A percentile compares a stretch with the other conserved stretches of the same genome.
Conservation (phyloP, 192 early-diverging fungal genomes). For the Mortierella alpina region DNA sequence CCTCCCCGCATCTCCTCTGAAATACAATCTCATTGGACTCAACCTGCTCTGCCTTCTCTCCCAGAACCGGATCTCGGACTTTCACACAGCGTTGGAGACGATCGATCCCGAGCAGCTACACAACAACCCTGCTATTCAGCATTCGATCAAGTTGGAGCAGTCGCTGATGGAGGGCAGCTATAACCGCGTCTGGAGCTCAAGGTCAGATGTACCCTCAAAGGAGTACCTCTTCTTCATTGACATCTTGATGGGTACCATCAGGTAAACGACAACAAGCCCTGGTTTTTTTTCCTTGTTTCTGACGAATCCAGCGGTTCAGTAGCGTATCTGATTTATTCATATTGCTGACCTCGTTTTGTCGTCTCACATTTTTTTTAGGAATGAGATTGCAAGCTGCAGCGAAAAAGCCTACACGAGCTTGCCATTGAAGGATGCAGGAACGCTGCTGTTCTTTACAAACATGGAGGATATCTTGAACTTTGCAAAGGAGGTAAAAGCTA, state of each 20-base stretch:
- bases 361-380: conserved; percentile 61
- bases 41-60: conserved; percentile 93
- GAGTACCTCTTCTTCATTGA: conserved; percentile 96
- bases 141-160: conserved; percentile 95
- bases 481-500: conserved; percentile 75
- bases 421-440: conserved; percentile 89
- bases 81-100: conserved; percentile 95
- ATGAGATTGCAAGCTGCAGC: conserved; percentile 95
- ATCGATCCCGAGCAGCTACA: conserved; percentile 86
- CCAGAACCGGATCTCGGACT: conserved; percentile 96
- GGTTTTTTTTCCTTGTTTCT: background rate
- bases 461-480: conserved; percentile 86
- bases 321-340: no score
- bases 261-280: conserved; percentile 58
- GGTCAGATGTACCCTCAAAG: conserved; percentile 87
- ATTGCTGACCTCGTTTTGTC: no score
- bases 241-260: conserved; percentile 92
- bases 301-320: no score
- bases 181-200: conserved; percentile 95
- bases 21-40: conserved; percentile 91
- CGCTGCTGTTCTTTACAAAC: conserved; percentile 88
- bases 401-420: conserved; percentile 93
- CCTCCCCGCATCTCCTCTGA: conserved; percentile 81
- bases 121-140: conserved; percentile 86
- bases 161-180: conserved; percentile 98